phyloP scores from a whole-genome alignment of 441 rosid genomes.

The Erodium trifolium region DNA sequence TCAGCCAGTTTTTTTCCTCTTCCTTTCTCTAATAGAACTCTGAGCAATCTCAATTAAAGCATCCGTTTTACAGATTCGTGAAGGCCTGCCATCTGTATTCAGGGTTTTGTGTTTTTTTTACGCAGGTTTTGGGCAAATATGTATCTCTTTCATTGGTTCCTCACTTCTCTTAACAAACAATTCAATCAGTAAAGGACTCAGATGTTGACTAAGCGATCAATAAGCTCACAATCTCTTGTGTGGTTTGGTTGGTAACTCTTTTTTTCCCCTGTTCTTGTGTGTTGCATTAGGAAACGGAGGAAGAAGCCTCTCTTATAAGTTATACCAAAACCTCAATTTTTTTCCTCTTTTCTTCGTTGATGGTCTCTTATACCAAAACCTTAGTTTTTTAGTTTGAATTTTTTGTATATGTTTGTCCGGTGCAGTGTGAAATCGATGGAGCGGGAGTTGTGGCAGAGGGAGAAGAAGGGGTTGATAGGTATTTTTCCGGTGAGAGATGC shows the following conservation, averaged over 20 bases:
- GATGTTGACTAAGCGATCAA: not conserved
- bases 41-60: slow-evolving; percentile 76
- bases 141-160: no score
- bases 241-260: slow-evolving; percentile 2
- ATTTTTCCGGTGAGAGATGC: slow-evolving; percentile 88
- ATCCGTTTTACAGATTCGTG: slow-evolving; percentile 64
- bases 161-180: not conserved
- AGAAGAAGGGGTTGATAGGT: slow-evolving; percentile 88
- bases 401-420: not conserved
- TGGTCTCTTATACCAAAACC: no score
- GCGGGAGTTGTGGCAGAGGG: slow-evolving; percentile 98
- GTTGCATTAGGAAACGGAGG: slow-evolving; percentile 73
- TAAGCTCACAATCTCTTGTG: not conserved
- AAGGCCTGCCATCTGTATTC: slow-evolving; percentile 27
- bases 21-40: slow-evolving; percentile 52
- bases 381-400: no score
- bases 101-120: not conserved
- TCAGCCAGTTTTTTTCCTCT: no score
- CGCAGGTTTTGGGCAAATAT: no score
- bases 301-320: no score
- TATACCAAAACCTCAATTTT: no score
- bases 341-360: no score
- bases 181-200: not conserved
- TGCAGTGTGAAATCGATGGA: slow-evolving; percentile 88
- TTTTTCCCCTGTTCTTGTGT: slow-evolving; percentile 16